Evolutionary conservation across 208 protist species (phyloP), one percentile per base, ranked within the genome.

Genomic region (Acanthamoeba sp.): DNA sequence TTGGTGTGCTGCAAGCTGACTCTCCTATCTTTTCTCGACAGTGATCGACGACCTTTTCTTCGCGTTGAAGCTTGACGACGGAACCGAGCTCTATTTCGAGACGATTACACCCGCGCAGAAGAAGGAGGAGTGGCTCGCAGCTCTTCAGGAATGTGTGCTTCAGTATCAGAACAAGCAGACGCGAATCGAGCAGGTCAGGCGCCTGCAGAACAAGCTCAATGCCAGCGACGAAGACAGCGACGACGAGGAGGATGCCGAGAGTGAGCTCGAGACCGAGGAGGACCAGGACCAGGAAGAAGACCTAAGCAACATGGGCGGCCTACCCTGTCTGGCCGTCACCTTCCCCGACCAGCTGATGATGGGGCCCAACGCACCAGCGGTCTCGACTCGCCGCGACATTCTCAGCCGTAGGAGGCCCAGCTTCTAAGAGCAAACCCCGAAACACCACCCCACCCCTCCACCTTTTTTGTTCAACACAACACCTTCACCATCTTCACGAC

Each of bases 161-260:
- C 71, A 80, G 38, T 80, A 80, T 36, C 71, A 80, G 40, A 80
- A 45, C 71, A 80, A 80, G 71, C 36, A 80, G 40, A 45, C 32
- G 38, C 32, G 71, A 20, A 29, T 80, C 0, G 4, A 22, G 5
- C 71, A 80, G 71, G 71, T 80, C 24, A 4, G 10, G 38, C 22
- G n/a, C 16, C 71, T 80, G 32, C 71, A 80, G 36, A 80, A 48
- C 16, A 40, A 80, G 71, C 71, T 80, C 71, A 80, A 50, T n/a
- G 71, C 71, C 40, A 80, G 71, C 36, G 71, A 80, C n/a, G 71
- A 80, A 9, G 71, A 80, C 71, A 80, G 71, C 71, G 71, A 80
- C 24, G 71, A 80, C 36, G 71, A 80, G 18, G 32, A 80, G 9
- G 71, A 80, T n/a, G 36, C 48, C 71, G 71, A 80, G 24, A 29